phyloP scores from a whole-genome alignment of 2,329 filamentous ascomycete species.

The Tolypocladium album region DNA sequence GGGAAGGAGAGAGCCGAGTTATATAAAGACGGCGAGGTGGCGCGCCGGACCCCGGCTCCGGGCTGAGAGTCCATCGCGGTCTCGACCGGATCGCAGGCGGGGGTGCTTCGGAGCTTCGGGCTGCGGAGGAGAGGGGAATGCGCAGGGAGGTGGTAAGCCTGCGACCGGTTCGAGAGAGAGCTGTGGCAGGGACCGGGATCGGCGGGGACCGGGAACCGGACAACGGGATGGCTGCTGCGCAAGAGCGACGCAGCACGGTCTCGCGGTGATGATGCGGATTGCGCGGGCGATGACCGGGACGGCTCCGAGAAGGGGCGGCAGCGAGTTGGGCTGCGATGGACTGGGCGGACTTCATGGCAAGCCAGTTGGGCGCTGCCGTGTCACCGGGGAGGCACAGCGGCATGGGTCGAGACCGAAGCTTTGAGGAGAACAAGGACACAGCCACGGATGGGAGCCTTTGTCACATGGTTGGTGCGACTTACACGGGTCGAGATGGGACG shows the following conservation, averaged over 20 bases:
- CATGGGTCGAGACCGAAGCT: not conserved
- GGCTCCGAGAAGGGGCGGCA: not conserved
- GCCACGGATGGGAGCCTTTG: not conserved
- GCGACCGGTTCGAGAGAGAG: not conserved
- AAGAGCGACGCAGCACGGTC: not conserved
- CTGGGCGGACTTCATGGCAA: no score
- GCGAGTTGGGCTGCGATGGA: not conserved
- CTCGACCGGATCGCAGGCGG: constrained; percentile 12
- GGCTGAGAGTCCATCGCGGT: constrained; percentile 14
- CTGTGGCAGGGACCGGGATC: not conserved
- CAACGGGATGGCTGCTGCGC: not conserved
- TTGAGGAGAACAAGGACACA: not conserved
- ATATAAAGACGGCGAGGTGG: not conserved
- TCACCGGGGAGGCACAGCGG: not conserved
- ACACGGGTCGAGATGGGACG: not conserved
- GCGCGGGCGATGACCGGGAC: not conserved
- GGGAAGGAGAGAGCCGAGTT: not conserved
- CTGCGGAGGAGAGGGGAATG: not conserved
- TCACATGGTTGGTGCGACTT: not conserved
- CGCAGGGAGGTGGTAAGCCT: not conserved
- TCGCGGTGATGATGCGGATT: not conserved
- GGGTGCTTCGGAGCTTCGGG: constrained; percentile 6
- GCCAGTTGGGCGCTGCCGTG: not conserved
- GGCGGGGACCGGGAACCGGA: not conserved
- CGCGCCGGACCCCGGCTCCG: constrained; percentile 6